Evolutionary conservation across 192 early-diverging fungal species (phyloP).

Genomic region (Umbelopsis isabellina): DNA sequence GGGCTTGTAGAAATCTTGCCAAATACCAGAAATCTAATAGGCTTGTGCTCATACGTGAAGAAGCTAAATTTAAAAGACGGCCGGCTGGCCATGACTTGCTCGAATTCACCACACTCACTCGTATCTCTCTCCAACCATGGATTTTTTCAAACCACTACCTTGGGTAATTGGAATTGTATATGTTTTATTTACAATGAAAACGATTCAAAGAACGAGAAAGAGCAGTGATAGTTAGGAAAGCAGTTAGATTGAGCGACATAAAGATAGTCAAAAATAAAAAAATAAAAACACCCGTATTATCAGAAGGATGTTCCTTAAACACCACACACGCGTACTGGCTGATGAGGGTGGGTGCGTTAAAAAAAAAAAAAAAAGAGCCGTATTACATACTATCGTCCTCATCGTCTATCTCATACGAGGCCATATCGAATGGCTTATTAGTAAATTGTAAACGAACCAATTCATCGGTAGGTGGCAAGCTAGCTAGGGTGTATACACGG

Average conservation of each 20-base stretch:
- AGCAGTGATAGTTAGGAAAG: background rate
- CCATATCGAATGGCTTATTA: conserved; percentile 28
- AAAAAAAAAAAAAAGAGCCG: background rate
- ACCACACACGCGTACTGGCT: too few species aligned
- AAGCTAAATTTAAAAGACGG: too few species aligned
- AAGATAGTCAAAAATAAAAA: background rate
- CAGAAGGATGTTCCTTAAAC: too few species aligned
- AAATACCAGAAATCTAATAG: too few species aligned
- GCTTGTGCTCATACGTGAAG: too few species aligned
- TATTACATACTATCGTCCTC: conserved; percentile 9
- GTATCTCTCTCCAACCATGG: too few species aligned
- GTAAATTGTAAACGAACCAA: conserved; percentile 29
- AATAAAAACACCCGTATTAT: background rate
- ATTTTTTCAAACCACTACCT: too few species aligned
- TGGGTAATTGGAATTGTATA: background rate
- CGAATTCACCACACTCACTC: too few species aligned
- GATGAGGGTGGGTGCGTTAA: too few species aligned
- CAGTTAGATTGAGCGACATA: background rate
- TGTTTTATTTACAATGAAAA: conserved; percentile 19
- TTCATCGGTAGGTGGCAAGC: conserved; percentile 25
- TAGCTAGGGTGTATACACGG: conserved; percentile 34
- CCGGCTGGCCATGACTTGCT: too few species aligned
- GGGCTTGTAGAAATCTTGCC: too few species aligned
- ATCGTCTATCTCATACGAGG: conserved; percentile 15
- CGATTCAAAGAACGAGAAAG: background rate